Percentiles rank a stretch among this genome's conserved stretches.
These are phyloP conservation scores for Puccinia polysora DNA, from an alignment of 1,284 basidiomycete species.

Conservation along the genomic window DNA sequence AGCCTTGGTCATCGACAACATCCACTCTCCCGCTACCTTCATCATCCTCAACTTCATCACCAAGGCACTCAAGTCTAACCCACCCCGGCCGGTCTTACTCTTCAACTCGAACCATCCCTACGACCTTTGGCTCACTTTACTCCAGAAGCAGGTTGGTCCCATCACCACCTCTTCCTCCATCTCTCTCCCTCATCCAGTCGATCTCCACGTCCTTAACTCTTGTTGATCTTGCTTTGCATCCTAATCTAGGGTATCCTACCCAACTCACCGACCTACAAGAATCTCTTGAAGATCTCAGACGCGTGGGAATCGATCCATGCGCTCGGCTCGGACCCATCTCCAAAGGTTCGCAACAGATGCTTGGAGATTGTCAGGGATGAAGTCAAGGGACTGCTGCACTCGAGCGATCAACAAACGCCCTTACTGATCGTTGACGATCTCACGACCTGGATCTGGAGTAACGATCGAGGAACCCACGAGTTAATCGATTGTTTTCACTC, in stretches of 20 bases:
- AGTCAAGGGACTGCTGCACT: too few species aligned
- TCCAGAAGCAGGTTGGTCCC: neutral
- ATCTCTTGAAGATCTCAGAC: neutral
- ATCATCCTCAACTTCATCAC: constrained; percentile 5
- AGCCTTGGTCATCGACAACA: neutral
- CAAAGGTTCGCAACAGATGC: too few species aligned
- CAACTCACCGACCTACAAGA: too few species aligned
- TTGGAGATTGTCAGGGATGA: too few species aligned
- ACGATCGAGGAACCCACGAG: neutral
- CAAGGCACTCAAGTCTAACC: neutral
- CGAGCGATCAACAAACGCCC: neutral
- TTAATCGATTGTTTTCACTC: neutral
- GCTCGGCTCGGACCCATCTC: too few species aligned
- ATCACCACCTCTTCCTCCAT: neutral
- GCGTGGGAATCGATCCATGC: neutral
- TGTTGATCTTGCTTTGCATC: neutral
- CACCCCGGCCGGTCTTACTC: neutral
- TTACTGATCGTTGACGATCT: constrained; percentile 20
- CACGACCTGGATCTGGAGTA: constrained; percentile 4
- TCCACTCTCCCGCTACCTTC: neutral
- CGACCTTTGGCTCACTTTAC: neutral
- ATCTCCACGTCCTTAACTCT: neutral
- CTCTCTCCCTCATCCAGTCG: neutral
- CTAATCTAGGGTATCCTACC: too few species aligned
- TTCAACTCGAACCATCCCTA: neutral